Evolutionary conservation across 163 green algal species (phyloP).

Genomic region (Chloromonas sp.): DNA sequence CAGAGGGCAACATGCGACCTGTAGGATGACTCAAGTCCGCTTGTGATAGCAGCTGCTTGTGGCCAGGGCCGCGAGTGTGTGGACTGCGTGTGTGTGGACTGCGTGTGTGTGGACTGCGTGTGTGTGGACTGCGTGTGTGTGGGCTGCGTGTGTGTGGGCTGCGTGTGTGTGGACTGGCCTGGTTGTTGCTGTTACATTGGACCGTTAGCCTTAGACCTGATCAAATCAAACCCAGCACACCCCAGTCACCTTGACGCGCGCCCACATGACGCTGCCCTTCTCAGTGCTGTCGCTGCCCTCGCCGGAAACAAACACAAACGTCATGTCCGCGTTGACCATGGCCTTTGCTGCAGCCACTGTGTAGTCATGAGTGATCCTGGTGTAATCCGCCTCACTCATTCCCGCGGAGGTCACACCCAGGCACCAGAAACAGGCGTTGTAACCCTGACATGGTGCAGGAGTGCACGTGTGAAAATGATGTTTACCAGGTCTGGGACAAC

Average conservation of each 20-base stretch:
- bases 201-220: background rate
- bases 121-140: background rate
- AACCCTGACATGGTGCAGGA: background rate
- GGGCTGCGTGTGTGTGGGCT: no score
- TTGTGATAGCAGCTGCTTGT: no score
- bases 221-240: background rate
- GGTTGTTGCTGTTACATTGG: background rate
- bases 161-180: background rate
- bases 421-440: constrained; percentile 21
- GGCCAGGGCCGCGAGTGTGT: background rate
- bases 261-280: constrained; percentile 14
- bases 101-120: background rate
- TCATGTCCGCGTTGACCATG: constrained; percentile 6
- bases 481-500: background rate
- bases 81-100: background rate
- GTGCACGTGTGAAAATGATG: background rate
- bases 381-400: constrained; percentile 12
- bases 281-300: constrained; percentile 4
- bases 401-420: constrained; percentile 6
- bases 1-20: no score
- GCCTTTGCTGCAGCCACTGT: constrained; percentile 6
- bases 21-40: no score
- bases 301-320: constrained; percentile 14
- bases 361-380: constrained; percentile 8
- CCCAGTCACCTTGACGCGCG: constrained; percentile 15